Percentiles rank a stretch among this genome's conserved stretches.
Conservation (phyloP, 164 flowering plant species). For the Kalanchoe fedtschenkoi region DNA sequence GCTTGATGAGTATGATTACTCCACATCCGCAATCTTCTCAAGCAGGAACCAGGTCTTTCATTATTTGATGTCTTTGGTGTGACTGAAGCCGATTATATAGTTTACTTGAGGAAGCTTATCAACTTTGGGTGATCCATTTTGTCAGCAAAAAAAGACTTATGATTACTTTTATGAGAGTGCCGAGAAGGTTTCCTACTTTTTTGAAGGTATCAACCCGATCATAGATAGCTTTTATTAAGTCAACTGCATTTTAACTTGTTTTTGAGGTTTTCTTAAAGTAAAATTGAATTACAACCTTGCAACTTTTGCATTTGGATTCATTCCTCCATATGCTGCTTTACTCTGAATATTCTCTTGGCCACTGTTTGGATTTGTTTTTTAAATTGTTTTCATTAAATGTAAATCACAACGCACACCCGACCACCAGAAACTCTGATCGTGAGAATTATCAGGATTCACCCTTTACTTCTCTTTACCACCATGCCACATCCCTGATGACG, state of each 20-base stretch:
- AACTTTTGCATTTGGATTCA: too few species aligned
- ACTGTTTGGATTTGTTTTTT: too few species aligned
- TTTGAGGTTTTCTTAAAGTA: background rate
- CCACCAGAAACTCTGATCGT: too few species aligned
- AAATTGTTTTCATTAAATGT: too few species aligned
- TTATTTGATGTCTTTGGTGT: background rate
- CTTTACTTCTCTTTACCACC: too few species aligned
- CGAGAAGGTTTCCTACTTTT: conserved; percentile 86
- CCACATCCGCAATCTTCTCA: conserved; percentile 68
- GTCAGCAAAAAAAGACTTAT: conserved; percentile 49
- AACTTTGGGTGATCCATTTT: conserved; percentile 1
- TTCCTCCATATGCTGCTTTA: too few species aligned
- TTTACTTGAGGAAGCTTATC: background rate
- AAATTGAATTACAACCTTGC: too few species aligned
- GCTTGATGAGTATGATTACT: conserved; percentile 55
- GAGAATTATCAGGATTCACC: too few species aligned
- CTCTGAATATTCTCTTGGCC: too few species aligned
- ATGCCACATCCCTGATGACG: too few species aligned
- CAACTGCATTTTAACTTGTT: background rate
- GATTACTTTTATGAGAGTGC: conserved; percentile 86
- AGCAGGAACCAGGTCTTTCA: conserved; percentile 64
- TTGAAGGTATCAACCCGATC: conserved; percentile 50
- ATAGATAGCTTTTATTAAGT: background rate
- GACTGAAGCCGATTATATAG: background rate
- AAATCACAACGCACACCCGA: too few species aligned